phyloP scores from a whole-genome alignment of 352 stramenopile genomes.

The Phytophthora hybrid region DNA sequence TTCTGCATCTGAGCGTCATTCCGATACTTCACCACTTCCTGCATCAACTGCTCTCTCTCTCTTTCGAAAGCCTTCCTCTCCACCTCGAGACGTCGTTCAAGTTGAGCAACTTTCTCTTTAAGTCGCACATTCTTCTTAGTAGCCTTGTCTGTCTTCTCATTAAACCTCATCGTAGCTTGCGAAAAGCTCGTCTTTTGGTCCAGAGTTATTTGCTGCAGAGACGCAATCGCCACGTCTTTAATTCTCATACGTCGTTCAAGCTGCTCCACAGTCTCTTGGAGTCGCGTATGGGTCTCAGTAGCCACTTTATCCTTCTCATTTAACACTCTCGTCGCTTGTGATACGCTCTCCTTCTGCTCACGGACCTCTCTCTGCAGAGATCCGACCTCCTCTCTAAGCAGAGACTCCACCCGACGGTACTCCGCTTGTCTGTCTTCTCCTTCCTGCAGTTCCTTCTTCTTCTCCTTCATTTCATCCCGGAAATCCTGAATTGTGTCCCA shows the following conservation, averaged over 20 bases:
- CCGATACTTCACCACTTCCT: not conserved
- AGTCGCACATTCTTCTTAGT: constrained; percentile 8
- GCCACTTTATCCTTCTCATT: not conserved
- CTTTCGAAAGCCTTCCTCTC: constrained; percentile 19
- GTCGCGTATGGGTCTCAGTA: not conserved
- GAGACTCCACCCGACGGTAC: constrained; percentile 7
- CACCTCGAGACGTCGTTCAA: constrained; percentile 16
- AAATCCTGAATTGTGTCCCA: constrained; percentile 19
- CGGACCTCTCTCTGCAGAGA: not conserved
- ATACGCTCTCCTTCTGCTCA: not conserved
- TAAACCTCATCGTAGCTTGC: constrained; percentile 5
- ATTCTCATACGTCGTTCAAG: not conserved
- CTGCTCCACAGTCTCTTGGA: not conserved
- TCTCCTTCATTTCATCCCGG: constrained; percentile 7
- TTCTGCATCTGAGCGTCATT: not conserved
- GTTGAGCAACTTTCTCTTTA: constrained; percentile 11
- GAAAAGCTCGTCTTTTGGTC: constrained; percentile 4
- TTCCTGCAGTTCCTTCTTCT: constrained; percentile 20
- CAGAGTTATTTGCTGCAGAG: constrained; percentile 3
- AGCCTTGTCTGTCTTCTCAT: constrained; percentile 9
- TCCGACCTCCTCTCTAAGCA: constrained; percentile 4
- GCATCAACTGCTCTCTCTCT: constrained; percentile 4
- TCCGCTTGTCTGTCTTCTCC: not conserved
- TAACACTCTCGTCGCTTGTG: not conserved
- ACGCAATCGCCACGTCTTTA: constrained; percentile 3